Base-by-base conservation (phyloP, 768 basidiomycete genomes). In the Pleurotus pulmonarius region DNA sequence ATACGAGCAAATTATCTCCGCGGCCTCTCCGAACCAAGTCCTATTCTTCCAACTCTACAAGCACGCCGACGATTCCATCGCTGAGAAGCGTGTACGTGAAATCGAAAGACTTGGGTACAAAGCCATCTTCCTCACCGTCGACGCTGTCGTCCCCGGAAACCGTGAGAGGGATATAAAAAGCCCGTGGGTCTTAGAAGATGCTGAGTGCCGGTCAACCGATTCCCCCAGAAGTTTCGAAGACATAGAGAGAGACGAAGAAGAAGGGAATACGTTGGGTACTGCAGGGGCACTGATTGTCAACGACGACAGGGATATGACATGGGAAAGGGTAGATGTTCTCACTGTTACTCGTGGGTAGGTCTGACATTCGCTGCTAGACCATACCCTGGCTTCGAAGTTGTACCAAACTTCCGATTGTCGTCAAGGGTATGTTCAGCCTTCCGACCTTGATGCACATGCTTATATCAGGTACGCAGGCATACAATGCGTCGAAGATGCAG, bases 31-130 rank as follows among this genome's bases (percentile, higher is more conserved):
- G 15, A 72, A 76, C 0, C 88, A 92, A 63, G 72, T 79, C 2
- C 71, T 92, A 37, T 90, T 91, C 69, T 92, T 92, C 71, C 90
- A 92, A 66, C 74, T 97, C 12, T 96, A 98, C 73, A 90, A 96
- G 64, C 83, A 93, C 71, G 74, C 75, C 44, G 77, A 90, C 64
- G 81, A 91, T 56, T 64, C 70, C 12, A 75, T 78, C 37, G 92
- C 92, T 1, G 85, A 83, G 64, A 76, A 79, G 59, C 82, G 90
- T 25, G 79, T 97, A 13, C 77, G 79, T 46, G 84, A 90, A 49
- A 81, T 92, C 18, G 87, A 88, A 57, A 66, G 69, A 26, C 70
- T 90, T 3, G 92, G 92, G 0, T 95, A 89, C 70, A 92, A 87
- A 47, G 93, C 90, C 0, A 90, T 98, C 57, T 92, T 92, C 68